Conservation (phyloP, 257 asterid species). For the Thymus mandschuricus region DNA sequence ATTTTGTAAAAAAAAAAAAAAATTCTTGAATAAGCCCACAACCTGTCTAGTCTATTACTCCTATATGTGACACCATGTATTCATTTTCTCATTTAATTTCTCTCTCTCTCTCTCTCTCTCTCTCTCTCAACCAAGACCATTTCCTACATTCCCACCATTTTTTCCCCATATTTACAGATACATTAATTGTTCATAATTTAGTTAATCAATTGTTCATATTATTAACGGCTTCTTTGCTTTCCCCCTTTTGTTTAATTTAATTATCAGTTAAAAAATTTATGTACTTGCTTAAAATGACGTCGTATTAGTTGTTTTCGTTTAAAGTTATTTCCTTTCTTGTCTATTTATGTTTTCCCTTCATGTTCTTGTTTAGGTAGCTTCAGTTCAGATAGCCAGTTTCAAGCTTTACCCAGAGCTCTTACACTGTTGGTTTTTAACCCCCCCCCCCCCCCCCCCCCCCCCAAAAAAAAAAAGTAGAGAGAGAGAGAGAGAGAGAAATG, state of each 20-base stretch:
- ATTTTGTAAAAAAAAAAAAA: no score
- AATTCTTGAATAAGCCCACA: conserved; percentile 31
- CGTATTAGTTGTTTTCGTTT: neutral
- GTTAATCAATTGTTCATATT: conserved; percentile 14
- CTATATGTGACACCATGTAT: neutral
- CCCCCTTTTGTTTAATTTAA: conserved; percentile 11
- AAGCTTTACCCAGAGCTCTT: neutral
- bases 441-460: no score
- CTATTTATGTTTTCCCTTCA: neutral
- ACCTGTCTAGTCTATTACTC: neutral
- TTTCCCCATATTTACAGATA: neutral
- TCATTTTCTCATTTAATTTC: neutral
- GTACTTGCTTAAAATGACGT: conserved; percentile 10
- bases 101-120: neutral
- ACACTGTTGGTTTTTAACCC: neutral
- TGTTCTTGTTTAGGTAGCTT: conserved; percentile 19
- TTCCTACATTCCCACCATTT: conserved; percentile 15
- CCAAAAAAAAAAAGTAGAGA: neutral
- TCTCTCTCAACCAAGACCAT: neutral
- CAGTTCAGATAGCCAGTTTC: neutral
- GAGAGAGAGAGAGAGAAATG: conserved; percentile 29
- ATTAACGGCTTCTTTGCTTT: conserved; percentile 9
- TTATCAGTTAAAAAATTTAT: neutral
- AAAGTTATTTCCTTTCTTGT: neutral
- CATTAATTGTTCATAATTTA: conserved; percentile 16